These are phyloP conservation scores for Diplodia mutila DNA, from an alignment of 2,329 filamentous ascomycete species.

Conservation along the genomic window DNA sequence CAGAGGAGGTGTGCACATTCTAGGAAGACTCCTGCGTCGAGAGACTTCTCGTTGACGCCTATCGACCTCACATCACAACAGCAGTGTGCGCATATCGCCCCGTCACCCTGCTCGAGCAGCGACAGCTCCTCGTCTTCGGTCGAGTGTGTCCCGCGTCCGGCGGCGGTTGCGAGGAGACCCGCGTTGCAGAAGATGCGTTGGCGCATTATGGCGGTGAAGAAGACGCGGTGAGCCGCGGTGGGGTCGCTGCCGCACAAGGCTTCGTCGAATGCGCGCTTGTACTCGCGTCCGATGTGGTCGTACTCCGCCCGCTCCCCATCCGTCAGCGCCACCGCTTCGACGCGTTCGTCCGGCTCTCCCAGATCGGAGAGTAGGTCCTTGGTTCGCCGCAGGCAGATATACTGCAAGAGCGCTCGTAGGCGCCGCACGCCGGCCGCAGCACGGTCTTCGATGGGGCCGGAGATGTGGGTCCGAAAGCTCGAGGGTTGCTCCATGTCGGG, in stretches of 20 bases:
- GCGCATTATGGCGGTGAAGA: conserved; percentile 27
- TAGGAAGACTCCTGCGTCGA: neutral
- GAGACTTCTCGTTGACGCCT: too few species aligned
- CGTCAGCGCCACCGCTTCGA: neutral
- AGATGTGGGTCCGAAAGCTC: conserved; percentile 21
- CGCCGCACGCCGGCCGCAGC: neutral
- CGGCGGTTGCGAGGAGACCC: neutral
- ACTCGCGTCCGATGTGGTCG: neutral
- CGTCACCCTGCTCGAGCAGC: neutral
- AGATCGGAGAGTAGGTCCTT: neutral
- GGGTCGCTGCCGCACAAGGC: conserved; percentile 14
- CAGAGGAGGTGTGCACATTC: neutral
- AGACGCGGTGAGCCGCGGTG: conserved; percentile 6
- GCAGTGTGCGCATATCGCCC: neutral
- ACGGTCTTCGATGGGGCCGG: neutral
- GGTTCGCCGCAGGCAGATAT: neutral
- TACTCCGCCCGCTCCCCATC: neutral
- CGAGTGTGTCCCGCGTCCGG: too few species aligned
- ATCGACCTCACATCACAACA: neutral
- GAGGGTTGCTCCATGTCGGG: conserved; percentile 20
- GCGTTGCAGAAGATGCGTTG: conserved; percentile 31
- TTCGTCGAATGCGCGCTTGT: neutral
- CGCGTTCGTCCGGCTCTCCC: neutral
- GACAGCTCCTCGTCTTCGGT: neutral
- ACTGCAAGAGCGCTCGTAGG: neutral